phyloP scores from a whole-genome alignment of 176 grass and related monocot genomes.

The Phoenix dactylifera region DNA sequence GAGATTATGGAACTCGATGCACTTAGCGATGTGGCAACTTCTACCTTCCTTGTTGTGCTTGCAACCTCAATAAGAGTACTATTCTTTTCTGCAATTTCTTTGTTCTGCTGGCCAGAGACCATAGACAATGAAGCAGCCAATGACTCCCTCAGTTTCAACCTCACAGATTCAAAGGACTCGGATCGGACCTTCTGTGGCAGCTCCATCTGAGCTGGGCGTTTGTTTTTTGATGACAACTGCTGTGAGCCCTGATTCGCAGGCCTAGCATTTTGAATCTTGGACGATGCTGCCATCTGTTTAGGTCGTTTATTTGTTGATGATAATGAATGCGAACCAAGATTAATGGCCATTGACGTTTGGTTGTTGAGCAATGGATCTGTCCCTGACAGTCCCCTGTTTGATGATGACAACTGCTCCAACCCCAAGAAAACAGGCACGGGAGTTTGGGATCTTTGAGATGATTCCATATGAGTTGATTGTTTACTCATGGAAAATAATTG shows the following conservation, averaged over 20 bases:
- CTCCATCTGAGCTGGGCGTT: constrained; percentile 26
- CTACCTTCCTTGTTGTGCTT: constrained; percentile 3
- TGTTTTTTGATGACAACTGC: constrained; percentile 15
- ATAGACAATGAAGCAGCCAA: constrained; percentile 38
- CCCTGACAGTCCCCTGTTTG: constrained; percentile 16
- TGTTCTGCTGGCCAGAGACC: constrained; percentile 28
- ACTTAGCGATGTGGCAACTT: constrained; percentile 6
- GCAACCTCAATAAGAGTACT: constrained; percentile 1
- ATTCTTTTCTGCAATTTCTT: constrained; percentile 16
- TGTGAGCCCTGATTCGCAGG: background rate
- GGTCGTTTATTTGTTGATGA: constrained; percentile 18
- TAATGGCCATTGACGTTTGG: constrained; percentile 28
- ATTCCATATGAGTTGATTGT: constrained; percentile 25
- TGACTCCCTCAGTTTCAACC: constrained; percentile 54
- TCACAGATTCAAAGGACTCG: constrained; percentile 23
- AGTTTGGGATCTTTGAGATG: constrained; percentile 15
- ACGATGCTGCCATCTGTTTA: constrained; percentile 3
- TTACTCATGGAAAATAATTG: constrained; percentile 32
- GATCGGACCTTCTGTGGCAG: constrained; percentile 15
- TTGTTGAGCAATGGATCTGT: constrained; percentile 13
- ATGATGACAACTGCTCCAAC: constrained; percentile 4
- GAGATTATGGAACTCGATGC: constrained; percentile 7
- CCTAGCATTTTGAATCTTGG: constrained; percentile 31
- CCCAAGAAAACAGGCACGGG: constrained; percentile 12
- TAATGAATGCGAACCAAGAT: constrained; percentile 27